Evolutionary conservation across 371 early-diverging fungal genomes (phyloP).

Genomic region (Actinomucor elegans): DNA sequence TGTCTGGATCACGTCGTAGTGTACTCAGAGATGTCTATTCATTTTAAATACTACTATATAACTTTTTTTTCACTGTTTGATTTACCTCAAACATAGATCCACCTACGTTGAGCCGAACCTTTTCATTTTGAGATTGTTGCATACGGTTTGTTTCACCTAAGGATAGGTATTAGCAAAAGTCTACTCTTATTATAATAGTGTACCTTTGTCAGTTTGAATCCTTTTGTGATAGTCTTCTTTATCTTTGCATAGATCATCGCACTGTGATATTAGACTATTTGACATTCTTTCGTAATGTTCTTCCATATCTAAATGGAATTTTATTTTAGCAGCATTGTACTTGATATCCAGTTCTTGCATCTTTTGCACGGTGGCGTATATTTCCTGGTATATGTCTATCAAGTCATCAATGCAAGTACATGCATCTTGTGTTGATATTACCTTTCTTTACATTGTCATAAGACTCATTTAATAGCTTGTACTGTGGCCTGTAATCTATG

Average conservation of each 20-base stretch:
- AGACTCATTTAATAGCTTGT: constrained; percentile 28
- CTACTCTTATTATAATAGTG: not conserved
- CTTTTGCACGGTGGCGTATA: constrained; percentile 24
- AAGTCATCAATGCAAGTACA: not conserved
- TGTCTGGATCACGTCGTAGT: constrained; percentile 30
- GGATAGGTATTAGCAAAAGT: not conserved
- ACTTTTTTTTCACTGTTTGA: not conserved
- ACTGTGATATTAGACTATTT: constrained; percentile 21
- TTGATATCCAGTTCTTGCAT: constrained; percentile 26
- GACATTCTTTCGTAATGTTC: constrained; percentile 29
- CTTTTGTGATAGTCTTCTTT: not conserved
- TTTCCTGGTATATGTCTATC: constrained; percentile 31
- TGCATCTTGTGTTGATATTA: constrained; percentile 6
- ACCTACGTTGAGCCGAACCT: constrained; percentile 40
- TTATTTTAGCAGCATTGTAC: constrained; percentile 22
- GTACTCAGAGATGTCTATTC: constrained; percentile 38
- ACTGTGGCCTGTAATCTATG: constrained; percentile 34
- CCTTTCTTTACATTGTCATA: constrained; percentile 25
- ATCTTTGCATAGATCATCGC: constrained; percentile 15
- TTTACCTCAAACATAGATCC: constrained; percentile 38
- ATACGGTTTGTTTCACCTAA: not conserved
- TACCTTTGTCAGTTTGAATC: not conserved
- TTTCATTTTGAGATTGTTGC: constrained; percentile 22
- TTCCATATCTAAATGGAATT: constrained; percentile 24
- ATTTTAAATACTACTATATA: not conserved